Percentiles rank a stretch among this genome's conserved stretches.
phyloP scores from a whole-genome alignment of 495 filamentous ascomycete species.

The Podospora fimiseda region DNA sequence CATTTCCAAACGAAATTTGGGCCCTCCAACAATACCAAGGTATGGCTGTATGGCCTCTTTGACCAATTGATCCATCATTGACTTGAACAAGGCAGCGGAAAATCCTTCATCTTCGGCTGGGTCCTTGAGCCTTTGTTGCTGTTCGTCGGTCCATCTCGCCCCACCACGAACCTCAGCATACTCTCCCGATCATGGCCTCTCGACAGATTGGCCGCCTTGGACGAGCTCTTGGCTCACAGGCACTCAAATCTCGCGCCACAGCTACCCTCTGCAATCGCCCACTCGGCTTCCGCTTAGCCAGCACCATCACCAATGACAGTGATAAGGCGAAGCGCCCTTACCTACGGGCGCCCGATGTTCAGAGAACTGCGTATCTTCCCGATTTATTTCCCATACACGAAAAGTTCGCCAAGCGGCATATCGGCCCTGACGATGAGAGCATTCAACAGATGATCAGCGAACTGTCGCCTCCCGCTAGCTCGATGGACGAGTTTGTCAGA shows the following conservation, averaged over 20 bases:
- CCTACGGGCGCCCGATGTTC: too few relatives aligned
- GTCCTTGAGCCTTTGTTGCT: neutral
- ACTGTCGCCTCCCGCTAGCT: constrained; percentile 66
- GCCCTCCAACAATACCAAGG: neutral
- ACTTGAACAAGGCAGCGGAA: neutral
- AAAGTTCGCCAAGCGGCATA: constrained; percentile 83
- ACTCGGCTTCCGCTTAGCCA: too few relatives aligned
- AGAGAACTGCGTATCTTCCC: too few relatives aligned
- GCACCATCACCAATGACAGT: too few relatives aligned
- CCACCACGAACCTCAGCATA: neutral
- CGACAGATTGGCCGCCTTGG: constrained; percentile 24
- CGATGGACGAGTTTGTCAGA: constrained; percentile 80
- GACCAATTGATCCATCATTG: neutral
- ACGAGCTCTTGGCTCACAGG: constrained; percentile 15
- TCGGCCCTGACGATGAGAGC: constrained; percentile 74
- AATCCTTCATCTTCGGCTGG: neutral
- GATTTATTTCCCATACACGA: constrained; percentile 29
- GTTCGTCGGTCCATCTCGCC: neutral
- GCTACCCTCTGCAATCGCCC: too few relatives aligned
- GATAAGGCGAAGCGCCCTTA: too few relatives aligned
- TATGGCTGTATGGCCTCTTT: neutral
- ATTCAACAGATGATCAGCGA: constrained; percentile 73
- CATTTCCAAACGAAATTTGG: too few relatives aligned
- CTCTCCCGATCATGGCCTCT: constrained; percentile 12
- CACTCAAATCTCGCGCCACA: constrained; percentile 11